Evolutionary conservation across 2,329 filamentous ascomycete genomes (phyloP), one percentile per base, ranked within the genome.

Genomic region (Bipolaris zeicola): DNA sequence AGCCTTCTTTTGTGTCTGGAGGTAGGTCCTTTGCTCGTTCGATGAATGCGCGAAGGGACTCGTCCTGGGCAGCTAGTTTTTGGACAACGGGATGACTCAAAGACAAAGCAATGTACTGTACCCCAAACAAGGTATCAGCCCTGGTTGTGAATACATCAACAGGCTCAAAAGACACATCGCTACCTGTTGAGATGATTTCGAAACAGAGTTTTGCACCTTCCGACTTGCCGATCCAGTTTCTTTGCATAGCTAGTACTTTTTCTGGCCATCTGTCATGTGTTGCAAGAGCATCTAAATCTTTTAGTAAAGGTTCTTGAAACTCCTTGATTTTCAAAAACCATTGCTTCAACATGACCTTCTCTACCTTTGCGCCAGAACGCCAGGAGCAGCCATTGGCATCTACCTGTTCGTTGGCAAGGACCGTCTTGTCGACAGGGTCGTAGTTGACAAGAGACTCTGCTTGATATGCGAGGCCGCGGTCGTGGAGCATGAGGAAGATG

Each of bases 371-470:
- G 8, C 92, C 92, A 1, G 91, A 95, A 54, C 92, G 85, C 92
- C 92, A 96, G 1, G 92, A 96, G 66, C 82, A 86, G 31, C 92
- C 92, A 69, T 91, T 89, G 47, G 89, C 83, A 72, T 96, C 91
- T n/a, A 96, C 91, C 77, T 96, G 92, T 76, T 96, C 92, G 72
- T 96, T 96, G 10, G 92, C 92, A 57, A 96, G 81, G 14, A 96
- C 92, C 0, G 92, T 96, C 72, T 90, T 88, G 72, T 96, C 92
- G 26, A 96, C 84, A 1, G 92, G 92, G 65, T 96, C 92, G 78
- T 91, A 96, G 76, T 96, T 96, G 66, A 96, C 92, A 60, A 92
- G 78, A 18, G 91, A 90, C 66, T 95, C 88, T 33, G 87, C 87
- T 71, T 92, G 92, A 74, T 95, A 95, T 50, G 91, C 92, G 16